phyloP scores from a whole-genome alignment of 2,329 filamentous ascomycete genomes.

The Exophiala sp. region DNA sequence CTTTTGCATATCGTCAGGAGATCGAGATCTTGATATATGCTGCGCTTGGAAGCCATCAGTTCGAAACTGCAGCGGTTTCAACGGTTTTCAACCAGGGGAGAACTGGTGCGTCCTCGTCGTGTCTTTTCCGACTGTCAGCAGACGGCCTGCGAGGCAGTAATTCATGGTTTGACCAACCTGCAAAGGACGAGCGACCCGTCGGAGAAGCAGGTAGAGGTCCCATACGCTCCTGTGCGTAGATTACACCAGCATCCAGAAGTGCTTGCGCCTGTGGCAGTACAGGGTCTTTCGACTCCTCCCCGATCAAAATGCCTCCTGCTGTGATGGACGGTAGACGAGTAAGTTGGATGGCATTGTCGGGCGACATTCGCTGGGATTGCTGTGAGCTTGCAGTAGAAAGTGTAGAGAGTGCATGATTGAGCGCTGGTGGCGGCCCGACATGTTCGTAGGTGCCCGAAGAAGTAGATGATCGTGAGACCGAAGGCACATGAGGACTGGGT shows the following conservation, averaged over 20 bases:
- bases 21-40: no score
- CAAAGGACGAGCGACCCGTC: conserved; percentile 14
- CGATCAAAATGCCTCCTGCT: conserved; percentile 21
- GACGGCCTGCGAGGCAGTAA: conserved; percentile 2
- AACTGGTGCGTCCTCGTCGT: conserved; percentile 10
- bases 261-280: conserved; percentile 11
- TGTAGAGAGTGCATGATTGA: not conserved
- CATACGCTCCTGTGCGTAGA: conserved; percentile 14
- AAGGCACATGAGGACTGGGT: conserved; percentile 14
- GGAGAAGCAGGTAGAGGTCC: conserved; percentile 15
- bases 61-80: conserved; percentile 3
- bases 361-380: conserved; percentile 17
- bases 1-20: no score
- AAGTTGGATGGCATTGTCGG: conserved; percentile 8
- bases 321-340: conserved; percentile 26
- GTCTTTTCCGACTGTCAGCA: conserved; percentile 19
- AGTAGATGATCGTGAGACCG: conserved; percentile 15
- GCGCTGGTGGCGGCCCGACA: conserved; percentile 1
- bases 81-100: conserved; percentile 17
- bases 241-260: conserved; percentile 3
- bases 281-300: conserved; percentile 7
- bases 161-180: conserved; percentile 18
- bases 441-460: conserved; percentile 17
- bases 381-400: conserved; percentile 3
- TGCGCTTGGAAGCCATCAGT: not conserved